Percentiles rank a stretch among this genome's conserved stretches.
These are phyloP conservation scores for Mucor irregularis DNA, from an alignment of 371 early-diverging fungal species.

Conservation along the genomic window DNA sequence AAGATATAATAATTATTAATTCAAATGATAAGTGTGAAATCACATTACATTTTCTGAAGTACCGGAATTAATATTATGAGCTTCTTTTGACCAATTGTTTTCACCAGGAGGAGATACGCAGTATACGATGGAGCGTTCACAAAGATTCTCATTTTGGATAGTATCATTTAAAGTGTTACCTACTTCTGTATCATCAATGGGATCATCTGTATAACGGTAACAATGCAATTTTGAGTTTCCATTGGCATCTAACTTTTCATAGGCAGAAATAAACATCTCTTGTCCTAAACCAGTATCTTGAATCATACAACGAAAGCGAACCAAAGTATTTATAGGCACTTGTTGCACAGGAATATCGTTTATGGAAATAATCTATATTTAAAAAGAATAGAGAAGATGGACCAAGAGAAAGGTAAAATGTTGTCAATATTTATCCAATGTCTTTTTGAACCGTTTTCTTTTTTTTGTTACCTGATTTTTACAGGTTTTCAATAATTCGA, in stretches of 20 bases:
- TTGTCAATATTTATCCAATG: not conserved
- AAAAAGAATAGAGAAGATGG: not conserved
- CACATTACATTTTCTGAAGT: not conserved
- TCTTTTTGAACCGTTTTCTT: not conserved
- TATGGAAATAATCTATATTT: conserved; percentile 50
- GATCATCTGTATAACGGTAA: conserved; percentile 44
- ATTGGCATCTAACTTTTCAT: conserved; percentile 30
- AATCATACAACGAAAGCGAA: conserved; percentile 69
- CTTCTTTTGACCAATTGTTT: conserved; percentile 47
- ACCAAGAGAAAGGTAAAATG: not conserved
- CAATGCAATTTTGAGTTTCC: conserved; percentile 25
- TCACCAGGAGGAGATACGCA: conserved; percentile 69
- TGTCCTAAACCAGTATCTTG: conserved; percentile 68
- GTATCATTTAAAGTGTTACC: not conserved
- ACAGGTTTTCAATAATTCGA: conserved; percentile 12
- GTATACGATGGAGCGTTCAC: conserved; percentile 49
- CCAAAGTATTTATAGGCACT: conserved; percentile 50
- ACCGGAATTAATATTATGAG: conserved; percentile 7
- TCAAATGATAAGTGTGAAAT: not conserved
- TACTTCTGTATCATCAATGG: conserved; percentile 31
- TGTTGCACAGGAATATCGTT: conserved; percentile 39
- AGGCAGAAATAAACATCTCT: conserved; percentile 57
- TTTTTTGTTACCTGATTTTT: conserved; percentile 21
- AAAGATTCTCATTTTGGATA: conserved; percentile 30
- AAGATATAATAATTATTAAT: too few relatives aligned